Evolutionary conservation across 1,139 yeast genomes (phyloP).

Genomic region (Suhomyces yuchorum): DNA sequence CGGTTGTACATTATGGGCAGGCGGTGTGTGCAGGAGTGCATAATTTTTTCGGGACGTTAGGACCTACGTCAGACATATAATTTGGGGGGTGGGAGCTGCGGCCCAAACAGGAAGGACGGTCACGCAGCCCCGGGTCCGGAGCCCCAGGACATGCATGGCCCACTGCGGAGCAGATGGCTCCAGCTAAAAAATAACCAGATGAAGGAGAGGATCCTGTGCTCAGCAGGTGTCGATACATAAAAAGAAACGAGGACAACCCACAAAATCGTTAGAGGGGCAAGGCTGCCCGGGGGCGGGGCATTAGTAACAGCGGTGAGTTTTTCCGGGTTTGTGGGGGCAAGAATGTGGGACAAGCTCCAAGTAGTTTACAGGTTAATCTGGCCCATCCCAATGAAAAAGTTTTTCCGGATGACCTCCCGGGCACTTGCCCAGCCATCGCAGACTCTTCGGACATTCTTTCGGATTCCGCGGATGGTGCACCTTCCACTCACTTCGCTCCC

Average conservation of each 20-base stretch:
- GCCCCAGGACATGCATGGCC: not conserved
- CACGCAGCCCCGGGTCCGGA: not conserved
- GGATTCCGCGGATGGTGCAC: not conserved
- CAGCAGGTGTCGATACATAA: not conserved
- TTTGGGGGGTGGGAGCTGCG: constrained; percentile 1
- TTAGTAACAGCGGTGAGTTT: constrained; percentile 1
- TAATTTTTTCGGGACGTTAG: constrained; percentile 6
- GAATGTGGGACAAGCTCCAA: not conserved
- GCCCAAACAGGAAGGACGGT: not conserved
- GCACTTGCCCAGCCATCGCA: too few relatives aligned
- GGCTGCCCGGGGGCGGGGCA: constrained; percentile 2
- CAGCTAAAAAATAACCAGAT: constrained; percentile 2
- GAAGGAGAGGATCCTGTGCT: not conserved
- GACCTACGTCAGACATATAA: not conserved
- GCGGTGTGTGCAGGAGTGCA: constrained; percentile 2
- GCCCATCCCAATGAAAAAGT: not conserved
- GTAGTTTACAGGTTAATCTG: constrained; percentile 3
- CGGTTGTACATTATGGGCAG: not conserved
- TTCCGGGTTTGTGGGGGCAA: constrained; percentile 11
- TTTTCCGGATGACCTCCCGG: constrained; percentile 6
- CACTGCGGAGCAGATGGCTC: constrained; percentile 5
- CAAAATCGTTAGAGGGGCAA: constrained; percentile 1
- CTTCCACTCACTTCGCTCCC: not conserved
- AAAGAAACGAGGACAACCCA: constrained; percentile 8
- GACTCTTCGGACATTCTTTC: not conserved